These are phyloP conservation scores for Comarum palustre DNA, from an alignment of 306 rosid species.

Conservation along the genomic window DNA sequence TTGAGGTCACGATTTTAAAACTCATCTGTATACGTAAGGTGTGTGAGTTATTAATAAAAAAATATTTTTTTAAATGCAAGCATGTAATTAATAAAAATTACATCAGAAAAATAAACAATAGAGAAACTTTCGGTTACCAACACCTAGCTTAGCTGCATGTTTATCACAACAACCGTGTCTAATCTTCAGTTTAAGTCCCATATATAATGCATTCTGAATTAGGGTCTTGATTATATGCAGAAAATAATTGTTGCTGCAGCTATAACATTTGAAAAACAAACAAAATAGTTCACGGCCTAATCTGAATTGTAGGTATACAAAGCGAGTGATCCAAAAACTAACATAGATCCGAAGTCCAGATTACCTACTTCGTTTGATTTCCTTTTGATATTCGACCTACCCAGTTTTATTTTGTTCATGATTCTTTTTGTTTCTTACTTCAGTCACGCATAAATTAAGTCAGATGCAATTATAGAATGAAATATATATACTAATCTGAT, in stretches of 20 bases:
- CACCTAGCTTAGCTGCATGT: too few relatives aligned
- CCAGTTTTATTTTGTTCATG: background rate
- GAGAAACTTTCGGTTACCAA: too few relatives aligned
- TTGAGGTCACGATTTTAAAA: too few relatives aligned
- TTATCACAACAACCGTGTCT: too few relatives aligned
- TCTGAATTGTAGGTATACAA: background rate
- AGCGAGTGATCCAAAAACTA: constrained; percentile 14
- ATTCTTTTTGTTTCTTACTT: background rate
- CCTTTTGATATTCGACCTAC: background rate
- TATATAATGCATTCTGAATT: background rate
- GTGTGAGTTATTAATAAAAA: too few relatives aligned
- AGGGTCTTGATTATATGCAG: background rate
- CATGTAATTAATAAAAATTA: too few relatives aligned
- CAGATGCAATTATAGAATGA: background rate
- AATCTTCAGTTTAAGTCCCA: background rate
- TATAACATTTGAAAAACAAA: background rate
- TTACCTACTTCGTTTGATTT: background rate
- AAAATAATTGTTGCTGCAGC: background rate
- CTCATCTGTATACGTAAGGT: too few relatives aligned
- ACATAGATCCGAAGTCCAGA: background rate
- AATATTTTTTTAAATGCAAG: too few relatives aligned
- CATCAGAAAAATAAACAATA: too few relatives aligned
- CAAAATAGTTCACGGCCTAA: background rate
- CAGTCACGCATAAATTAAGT: background rate
- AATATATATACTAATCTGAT: background rate